Evolutionary conservation across 805 yeast species (phyloP).

Genomic region (Ogataea degrootiae): DNA sequence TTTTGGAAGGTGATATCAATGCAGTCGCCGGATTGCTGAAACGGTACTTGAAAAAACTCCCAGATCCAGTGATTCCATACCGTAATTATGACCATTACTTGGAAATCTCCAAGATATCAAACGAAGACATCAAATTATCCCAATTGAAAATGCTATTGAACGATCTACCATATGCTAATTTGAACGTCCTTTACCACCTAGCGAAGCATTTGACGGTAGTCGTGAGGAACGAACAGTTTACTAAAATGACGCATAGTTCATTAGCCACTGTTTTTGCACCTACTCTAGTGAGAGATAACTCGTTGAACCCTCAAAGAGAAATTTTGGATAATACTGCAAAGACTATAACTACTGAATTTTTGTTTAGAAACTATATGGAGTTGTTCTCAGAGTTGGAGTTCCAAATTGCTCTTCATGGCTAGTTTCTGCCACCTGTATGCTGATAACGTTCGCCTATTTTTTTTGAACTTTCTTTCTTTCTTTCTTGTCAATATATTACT

Average conservation of each 20-base stretch:
- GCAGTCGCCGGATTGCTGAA: constrained; percentile 86
- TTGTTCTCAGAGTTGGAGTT: constrained; percentile 22
- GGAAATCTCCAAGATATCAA: constrained; percentile 37
- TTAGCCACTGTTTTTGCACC: constrained; percentile 94
- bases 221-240: constrained; percentile 44
- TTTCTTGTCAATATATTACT: too few species aligned
- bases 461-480: too few species aligned
- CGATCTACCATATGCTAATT: constrained; percentile 65
- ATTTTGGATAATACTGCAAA: constrained; percentile 78
- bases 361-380: constrained; percentile 45
- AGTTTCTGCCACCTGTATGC: not conserved
- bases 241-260: constrained; percentile 81
- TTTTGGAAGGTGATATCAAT: constrained; percentile 57
- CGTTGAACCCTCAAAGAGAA: constrained; percentile 69
- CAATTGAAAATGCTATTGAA: constrained; percentile 43
- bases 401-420: not conserved
- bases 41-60: constrained; percentile 77
- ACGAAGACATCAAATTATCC: constrained; percentile 30
- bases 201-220: constrained; percentile 64
- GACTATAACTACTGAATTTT: constrained; percentile 71
- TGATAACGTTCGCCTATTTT: not conserved
- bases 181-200: constrained; percentile 48
- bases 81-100: constrained; percentile 65
- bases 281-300: constrained; percentile 68
- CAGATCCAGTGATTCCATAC: constrained; percentile 79